phyloP scores from a whole-genome alignment of 2,329 filamentous ascomycete genomes.

The Coniella lustricola region DNA sequence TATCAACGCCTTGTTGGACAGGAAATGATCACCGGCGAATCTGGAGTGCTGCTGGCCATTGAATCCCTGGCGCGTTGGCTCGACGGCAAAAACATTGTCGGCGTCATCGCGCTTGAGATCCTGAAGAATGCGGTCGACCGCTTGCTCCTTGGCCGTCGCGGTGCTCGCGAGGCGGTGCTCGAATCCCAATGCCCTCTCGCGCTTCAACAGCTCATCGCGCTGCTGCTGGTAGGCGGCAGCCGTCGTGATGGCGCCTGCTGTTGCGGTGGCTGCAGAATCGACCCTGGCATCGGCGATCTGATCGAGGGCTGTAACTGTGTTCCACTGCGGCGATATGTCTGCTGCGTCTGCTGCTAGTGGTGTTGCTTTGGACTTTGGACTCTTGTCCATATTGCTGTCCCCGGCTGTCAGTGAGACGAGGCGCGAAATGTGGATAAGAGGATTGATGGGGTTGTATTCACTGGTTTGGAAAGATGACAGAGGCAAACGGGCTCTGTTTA shows the following conservation, averaged over 20 bases:
- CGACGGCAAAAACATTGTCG: conserved; percentile 28
- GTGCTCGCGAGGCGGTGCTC: conserved; percentile 29
- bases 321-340: conserved; percentile 3
- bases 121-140: conserved; percentile 35
- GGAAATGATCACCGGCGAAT: conserved; percentile 50
- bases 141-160: conserved; percentile 29
- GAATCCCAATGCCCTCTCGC: conserved; percentile 33
- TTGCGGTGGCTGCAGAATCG: neutral
- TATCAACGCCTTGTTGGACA: conserved; percentile 48
- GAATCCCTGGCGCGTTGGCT: conserved; percentile 28
- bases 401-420: conserved; percentile 1
- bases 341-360: no score
- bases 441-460: conserved; percentile 10
- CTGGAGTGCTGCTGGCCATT: conserved; percentile 37
- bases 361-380: neutral
- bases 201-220: conserved; percentile 24
- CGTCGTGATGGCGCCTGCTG: neutral
- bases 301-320: conserved; percentile 7
- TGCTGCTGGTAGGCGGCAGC: conserved; percentile 25
- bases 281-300: conserved; percentile 8
- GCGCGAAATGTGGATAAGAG: neutral
- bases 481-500: conserved; percentile 4
- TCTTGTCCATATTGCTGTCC: conserved; percentile 8
- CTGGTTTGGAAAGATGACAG: conserved; percentile 10
- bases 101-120: conserved; percentile 31